A percentile compares a stretch with the other conserved stretches of the same genome.
These are phyloP conservation scores for Exidia glandulosa DNA, from an alignment of 768 basidiomycete genomes.

Conservation along the genomic window DNA sequence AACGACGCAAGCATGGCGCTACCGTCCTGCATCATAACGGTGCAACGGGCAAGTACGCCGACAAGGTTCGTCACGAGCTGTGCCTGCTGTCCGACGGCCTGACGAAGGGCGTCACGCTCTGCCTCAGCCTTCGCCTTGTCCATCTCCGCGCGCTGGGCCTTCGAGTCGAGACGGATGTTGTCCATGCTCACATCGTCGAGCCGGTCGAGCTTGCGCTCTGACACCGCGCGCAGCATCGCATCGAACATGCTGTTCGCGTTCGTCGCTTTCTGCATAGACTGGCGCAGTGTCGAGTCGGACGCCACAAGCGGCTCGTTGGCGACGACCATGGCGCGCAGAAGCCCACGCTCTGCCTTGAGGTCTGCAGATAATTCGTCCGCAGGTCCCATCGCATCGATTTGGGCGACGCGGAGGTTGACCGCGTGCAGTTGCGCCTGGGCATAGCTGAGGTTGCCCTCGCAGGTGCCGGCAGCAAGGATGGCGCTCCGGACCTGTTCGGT, in stretches of 20 bases:
- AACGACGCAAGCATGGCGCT: slow-evolving; percentile 32
- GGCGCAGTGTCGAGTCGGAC: slow-evolving; percentile 45
- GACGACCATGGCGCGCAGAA: slow-evolving; percentile 53
- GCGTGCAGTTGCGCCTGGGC: slow-evolving; percentile 58
- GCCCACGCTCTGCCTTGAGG: slow-evolving; percentile 59
- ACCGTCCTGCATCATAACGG: slow-evolving; percentile 55
- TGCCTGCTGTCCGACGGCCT: slow-evolving; percentile 53
- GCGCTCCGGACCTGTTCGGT: slow-evolving; percentile 59
- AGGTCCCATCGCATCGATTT: slow-evolving; percentile 22
- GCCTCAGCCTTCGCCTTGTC: slow-evolving; percentile 56
- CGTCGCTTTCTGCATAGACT: slow-evolving; percentile 52
- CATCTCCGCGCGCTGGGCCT: slow-evolving; percentile 56
- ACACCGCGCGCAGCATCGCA: slow-evolving; percentile 72
- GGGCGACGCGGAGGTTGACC: slow-evolving; percentile 49
- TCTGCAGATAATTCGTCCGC: slow-evolving; percentile 32
- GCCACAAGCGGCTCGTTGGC: slow-evolving; percentile 62
- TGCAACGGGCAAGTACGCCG: slow-evolving; percentile 72
- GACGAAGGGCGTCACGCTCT: slow-evolving; percentile 51
- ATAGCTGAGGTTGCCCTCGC: slow-evolving; percentile 56
- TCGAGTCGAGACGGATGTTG: slow-evolving; percentile 60
- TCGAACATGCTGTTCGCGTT: slow-evolving; percentile 78
- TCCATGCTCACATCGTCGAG: slow-evolving; percentile 61
- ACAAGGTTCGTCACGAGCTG: slow-evolving; percentile 58
- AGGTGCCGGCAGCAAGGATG: slow-evolving; percentile 66
- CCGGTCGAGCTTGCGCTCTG: slow-evolving; percentile 68